A percentile compares a stretch with the other conserved stretches of the same genome.
phyloP scores from a whole-genome alignment of 805 yeast species.

The Lachancea cidri region DNA sequence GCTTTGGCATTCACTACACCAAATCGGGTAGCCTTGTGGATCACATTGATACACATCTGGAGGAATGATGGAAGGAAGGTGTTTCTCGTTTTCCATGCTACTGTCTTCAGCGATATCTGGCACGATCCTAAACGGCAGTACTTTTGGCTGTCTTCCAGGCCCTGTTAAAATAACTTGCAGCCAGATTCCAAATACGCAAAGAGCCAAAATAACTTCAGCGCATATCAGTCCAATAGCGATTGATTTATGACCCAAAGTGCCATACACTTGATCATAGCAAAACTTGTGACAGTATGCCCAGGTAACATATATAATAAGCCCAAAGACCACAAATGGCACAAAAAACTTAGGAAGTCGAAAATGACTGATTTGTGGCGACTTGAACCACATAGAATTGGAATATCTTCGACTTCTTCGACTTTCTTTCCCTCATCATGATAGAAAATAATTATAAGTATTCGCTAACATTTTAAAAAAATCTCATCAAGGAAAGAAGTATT shows the following conservation, averaged over 20 bases:
- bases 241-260: constrained; percentile 11
- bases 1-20: constrained; percentile 65
- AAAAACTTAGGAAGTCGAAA: constrained; percentile 8
- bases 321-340: constrained; percentile 29
- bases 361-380: neutral
- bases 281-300: constrained; percentile 43
- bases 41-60: constrained; percentile 68
- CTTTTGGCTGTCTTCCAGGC: constrained; percentile 25
- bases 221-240: constrained; percentile 22
- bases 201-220: constrained; percentile 12
- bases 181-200: constrained; percentile 18
- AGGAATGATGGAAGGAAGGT: constrained; percentile 32
- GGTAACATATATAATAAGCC: constrained; percentile 37
- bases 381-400: neutral
- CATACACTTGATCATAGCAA: constrained; percentile 33
- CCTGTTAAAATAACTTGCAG: constrained; percentile 18
- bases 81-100: constrained; percentile 6
- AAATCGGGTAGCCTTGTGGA: constrained; percentile 65
- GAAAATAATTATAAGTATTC: too few species aligned
- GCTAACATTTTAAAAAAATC: too few species aligned
- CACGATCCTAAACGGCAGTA: constrained; percentile 22
- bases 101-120: constrained; percentile 5
- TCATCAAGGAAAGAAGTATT: too few species aligned
- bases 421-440: neutral
- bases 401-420: neutral